phyloP scores from a whole-genome alignment of 2,329 filamentous ascomycete genomes.

The Claviceps sp. region DNA sequence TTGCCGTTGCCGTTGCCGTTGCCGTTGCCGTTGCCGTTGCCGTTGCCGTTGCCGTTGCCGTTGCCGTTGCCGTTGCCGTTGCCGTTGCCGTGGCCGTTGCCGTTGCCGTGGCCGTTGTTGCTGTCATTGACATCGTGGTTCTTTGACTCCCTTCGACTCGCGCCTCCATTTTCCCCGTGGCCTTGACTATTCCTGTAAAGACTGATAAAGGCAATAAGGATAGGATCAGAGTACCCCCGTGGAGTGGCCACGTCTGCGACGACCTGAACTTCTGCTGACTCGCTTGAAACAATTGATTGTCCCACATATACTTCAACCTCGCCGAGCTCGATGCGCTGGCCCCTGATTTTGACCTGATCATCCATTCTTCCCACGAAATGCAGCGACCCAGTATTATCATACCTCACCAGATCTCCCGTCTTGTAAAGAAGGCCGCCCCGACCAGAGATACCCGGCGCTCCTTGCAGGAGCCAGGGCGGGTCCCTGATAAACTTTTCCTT shows the following conservation, averaged over 20 bases:
- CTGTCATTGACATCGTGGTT: too few species aligned
- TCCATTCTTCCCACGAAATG: conserved; percentile 14
- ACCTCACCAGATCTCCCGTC: conserved; percentile 12
- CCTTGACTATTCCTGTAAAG: too few species aligned
- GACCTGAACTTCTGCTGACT: not conserved
- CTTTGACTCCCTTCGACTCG: not conserved
- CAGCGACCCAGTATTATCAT: conserved; percentile 8
- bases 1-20: too few species aligned
- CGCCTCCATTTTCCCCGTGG: too few species aligned
- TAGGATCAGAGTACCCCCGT: too few species aligned
- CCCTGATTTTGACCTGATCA: conserved; percentile 13
- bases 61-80: too few species aligned
- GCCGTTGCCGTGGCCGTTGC: too few species aligned
- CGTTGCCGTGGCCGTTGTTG: too few species aligned
- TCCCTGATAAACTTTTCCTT: not conserved
- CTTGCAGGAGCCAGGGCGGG: not conserved
- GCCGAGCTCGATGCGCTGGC: conserved; percentile 13
- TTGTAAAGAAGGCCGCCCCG: conserved; percentile 7
- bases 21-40: too few species aligned
- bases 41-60: too few species aligned
- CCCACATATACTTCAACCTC: conserved; percentile 7
- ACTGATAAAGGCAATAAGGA: too few species aligned
- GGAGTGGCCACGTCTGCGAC: not conserved
- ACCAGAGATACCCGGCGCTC: not conserved
- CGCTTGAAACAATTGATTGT: not conserved